Evolutionary conservation across 2,329 filamentous ascomycete species (phyloP).

Genomic region (Microascus cirrosus): DNA sequence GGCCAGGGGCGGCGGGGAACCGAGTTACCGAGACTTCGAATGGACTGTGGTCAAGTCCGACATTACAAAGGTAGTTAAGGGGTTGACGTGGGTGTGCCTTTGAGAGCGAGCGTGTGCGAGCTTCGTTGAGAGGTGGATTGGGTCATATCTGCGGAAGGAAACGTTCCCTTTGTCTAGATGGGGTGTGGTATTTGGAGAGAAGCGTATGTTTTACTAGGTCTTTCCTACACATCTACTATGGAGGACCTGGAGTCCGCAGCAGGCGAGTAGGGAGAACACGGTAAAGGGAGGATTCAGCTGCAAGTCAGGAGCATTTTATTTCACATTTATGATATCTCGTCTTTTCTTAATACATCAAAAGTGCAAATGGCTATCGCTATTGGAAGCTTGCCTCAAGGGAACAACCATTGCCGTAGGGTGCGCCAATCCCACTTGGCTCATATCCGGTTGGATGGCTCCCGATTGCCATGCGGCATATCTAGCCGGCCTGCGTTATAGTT

Average conservation of each 20-base stretch:
- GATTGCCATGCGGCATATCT: too few relatives aligned
- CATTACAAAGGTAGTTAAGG: constrained; percentile 9
- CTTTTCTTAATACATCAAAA: background rate
- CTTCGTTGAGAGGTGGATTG: too few relatives aligned
- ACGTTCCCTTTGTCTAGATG: background rate
- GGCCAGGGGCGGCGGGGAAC: constrained; percentile 43
- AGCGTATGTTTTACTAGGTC: background rate
- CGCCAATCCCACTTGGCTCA: too few relatives aligned
- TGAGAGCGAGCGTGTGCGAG: background rate
- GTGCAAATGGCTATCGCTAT: background rate
- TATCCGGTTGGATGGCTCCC: too few relatives aligned
- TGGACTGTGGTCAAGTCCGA: constrained; percentile 43
- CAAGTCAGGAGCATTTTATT: background rate
- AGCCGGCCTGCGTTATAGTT: too few relatives aligned
- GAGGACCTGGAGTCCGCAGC: background rate
- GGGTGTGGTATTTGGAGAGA: background rate
- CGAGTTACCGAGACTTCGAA: constrained; percentile 52
- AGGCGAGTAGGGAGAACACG: background rate
- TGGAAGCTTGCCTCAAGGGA: too few relatives aligned
- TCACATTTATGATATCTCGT: background rate
- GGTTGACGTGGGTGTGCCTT: background rate
- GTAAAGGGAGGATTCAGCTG: background rate
- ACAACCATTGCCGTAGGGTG: too few relatives aligned
- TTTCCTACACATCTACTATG: constrained; percentile 1
- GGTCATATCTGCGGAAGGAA: too few relatives aligned